Base-by-base conservation (phyloP, 2,329 filamentous ascomycete genomes). In the Xylaria sp. region DNA sequence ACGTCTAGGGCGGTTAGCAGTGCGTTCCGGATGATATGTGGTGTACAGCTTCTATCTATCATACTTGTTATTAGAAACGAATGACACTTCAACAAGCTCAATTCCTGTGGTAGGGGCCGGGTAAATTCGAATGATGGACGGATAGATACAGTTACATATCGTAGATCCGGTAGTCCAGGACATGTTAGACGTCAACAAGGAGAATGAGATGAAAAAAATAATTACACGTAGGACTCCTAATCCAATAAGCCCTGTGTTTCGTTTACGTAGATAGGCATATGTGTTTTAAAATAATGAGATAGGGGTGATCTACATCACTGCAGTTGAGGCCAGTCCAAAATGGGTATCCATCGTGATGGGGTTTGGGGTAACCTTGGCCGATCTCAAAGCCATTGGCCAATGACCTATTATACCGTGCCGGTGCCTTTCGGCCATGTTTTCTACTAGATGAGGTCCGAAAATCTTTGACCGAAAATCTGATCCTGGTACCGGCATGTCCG, bases 331-430 rank as follows among this genome's bases (percentile, higher is more conserved):
- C 63, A 60, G 60, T 61, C 66, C 62, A 45, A 60, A 65, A 61
- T 42, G 63, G 51, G 67, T 54, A 50, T 57, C 59, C 57, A 50
- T 72, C 54, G 53, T 61, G 55, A 67, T 54, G 68, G 67, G 71
- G 65, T 65, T 72, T 72, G 70, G 73, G 73, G 75, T 73, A 73
- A 69, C 69, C 69, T 72, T 67, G 71, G 71, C 67, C 73, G 74
- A 75, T 75, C 72, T 67, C 39, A 61, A 66, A 73, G 71, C 72
- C 73, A 75, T 76, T 76, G 75, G 67, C 75, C 75, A 77, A 76
- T 77, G 69, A 70, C 65, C 56, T 73, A 72, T 68, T 73, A 64
- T 75, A 66, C 73, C 74, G 74, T 70, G 59, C 69, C 73, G 71
- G 70, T 67, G 68, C 65, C 70, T 70, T 61, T 73, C 73, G 73